Percentiles rank a stretch among this genome's conserved stretches.
phyloP scores from a whole-genome alignment of 768 basidiomycete species.

The Boletus reticuloceps region DNA sequence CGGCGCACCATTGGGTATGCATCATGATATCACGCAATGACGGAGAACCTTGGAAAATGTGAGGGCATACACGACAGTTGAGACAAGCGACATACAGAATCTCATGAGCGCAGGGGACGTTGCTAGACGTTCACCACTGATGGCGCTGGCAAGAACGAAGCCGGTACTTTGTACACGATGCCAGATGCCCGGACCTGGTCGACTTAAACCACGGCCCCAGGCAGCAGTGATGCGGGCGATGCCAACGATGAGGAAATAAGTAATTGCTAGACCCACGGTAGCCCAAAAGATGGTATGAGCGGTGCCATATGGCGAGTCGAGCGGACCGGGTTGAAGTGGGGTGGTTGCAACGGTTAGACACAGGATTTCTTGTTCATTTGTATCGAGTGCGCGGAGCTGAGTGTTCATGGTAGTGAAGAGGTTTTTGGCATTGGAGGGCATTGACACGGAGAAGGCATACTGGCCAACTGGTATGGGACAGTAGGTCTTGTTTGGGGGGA shows the following conservation, averaged over 20 bases:
- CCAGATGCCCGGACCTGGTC: slow-evolving; percentile 63
- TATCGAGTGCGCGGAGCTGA: slow-evolving; percentile 85
- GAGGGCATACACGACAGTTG: slow-evolving; percentile 10
- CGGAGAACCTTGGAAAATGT: slow-evolving; percentile 66
- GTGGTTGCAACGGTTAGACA: slow-evolving; percentile 81
- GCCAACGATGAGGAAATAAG: slow-evolving; percentile 83
- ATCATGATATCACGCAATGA: slow-evolving; percentile 89
- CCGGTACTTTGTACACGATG: slow-evolving; percentile 77
- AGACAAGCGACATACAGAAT: slow-evolving; percentile 61
- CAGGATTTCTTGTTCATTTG: slow-evolving; percentile 74
- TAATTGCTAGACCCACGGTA: slow-evolving; percentile 68
- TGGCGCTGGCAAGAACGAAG: slow-evolving; percentile 86
- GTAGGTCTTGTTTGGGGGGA: slow-evolving; percentile 40
- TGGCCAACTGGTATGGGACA: slow-evolving; percentile 81
- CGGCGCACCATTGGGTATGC: slow-evolving; percentile 90
- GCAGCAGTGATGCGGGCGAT: slow-evolving; percentile 80
- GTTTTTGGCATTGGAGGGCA: slow-evolving; percentile 62
- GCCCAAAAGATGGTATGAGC: slow-evolving; percentile 71
- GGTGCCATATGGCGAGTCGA: slow-evolving; percentile 59
- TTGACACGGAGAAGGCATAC: slow-evolving; percentile 76
- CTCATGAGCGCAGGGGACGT: slow-evolving; percentile 83
- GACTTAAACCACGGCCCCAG: slow-evolving; percentile 66
- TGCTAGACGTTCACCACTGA: slow-evolving; percentile 87
- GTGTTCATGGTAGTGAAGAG: slow-evolving; percentile 83
- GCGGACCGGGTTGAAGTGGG: slow-evolving; percentile 60